Conservation (phyloP, 2,329 filamentous ascomycete genomes). For the Aspergillus viridinutans region DNA sequence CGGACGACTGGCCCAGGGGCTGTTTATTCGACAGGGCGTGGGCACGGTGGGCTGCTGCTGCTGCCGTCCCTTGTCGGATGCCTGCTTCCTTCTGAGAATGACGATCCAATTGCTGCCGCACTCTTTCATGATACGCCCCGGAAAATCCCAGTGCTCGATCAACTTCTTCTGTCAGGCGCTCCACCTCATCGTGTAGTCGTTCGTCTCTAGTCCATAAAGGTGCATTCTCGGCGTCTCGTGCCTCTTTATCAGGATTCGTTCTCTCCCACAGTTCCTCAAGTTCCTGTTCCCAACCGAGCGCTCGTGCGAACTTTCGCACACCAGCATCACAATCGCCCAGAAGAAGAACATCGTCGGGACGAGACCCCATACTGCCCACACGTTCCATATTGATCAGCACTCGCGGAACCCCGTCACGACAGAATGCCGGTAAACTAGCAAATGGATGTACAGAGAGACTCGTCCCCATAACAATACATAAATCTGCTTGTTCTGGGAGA, state of each 20-base stretch:
- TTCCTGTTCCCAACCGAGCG: conserved; percentile 80
- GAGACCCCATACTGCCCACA: conserved; percentile 72
- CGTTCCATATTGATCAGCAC: conserved; percentile 82
- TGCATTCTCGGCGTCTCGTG: conserved; percentile 38
- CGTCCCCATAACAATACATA: conserved; percentile 83
- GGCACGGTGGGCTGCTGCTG: neutral
- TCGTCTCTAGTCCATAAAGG: conserved; percentile 51
- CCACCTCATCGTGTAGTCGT: conserved; percentile 53
- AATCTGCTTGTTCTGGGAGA: conserved; percentile 61
- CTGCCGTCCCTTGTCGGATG: neutral
- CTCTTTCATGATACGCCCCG: conserved; percentile 42
- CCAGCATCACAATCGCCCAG: conserved; percentile 81
- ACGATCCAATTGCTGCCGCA: conserved; percentile 28
- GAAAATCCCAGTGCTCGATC: conserved; percentile 52
- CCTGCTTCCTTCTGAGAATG: conserved; percentile 2
- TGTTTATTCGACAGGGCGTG: neutral
- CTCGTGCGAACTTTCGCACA: conserved; percentile 71
- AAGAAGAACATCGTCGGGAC: conserved; percentile 78
- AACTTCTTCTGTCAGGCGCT: conserved; percentile 55
- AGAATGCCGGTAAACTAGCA: conserved; percentile 68
- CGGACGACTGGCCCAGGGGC: neutral
- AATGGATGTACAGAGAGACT: conserved; percentile 87
- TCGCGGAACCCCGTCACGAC: conserved; percentile 61
- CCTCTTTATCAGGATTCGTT: conserved; percentile 60
- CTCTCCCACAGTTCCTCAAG: conserved; percentile 70